Base-by-base conservation (phyloP, 2,329 filamentous ascomycete genomes). In the Pseudonectria buxi region DNA sequence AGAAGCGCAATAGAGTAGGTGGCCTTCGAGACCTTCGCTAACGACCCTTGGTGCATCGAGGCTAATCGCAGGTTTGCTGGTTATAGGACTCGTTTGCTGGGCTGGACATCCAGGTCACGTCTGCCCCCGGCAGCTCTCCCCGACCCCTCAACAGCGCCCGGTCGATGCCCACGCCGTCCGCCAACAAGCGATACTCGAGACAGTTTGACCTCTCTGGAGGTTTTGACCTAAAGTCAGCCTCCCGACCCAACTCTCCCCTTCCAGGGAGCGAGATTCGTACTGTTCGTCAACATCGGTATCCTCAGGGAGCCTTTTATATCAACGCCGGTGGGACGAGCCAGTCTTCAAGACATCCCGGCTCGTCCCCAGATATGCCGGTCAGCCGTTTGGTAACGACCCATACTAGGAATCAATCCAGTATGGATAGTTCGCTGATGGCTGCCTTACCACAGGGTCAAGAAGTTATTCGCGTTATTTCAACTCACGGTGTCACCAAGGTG, bases 391-490 rank as follows among this genome's bases (percentile, higher is more conserved):
- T 80, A 59, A 71, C 71, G 39, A 69, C 72, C 47, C 87, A 95
- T 60, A 78, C 83, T 36, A 78, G 86, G 54, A 85, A 86, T 49
- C 84, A 84, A 52, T 86, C 84, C 35, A 94, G 86, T 61, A 73
- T 90, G 54, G 89, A 95, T 61, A 83, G 82, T 43, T 82, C 86
- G 49, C 80, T 90, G 45, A 92, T 90, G 74, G 86, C 86, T 47
- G 83, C 83, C 40, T 68, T 95, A 53, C 89, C 89, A 38, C 75
- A 81, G 46, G 86, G 88, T 61, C 87, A 94, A 59, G 84, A 89
- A 40, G 78, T 95, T 41, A 94, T 96, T 45, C 78, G 89, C 44
- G 87, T 95, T 48, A 95, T 96, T 55, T 95, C 86, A 47, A 92
- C 88, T 32, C 86, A 81, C 43, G 92, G 89, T 33, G 81, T 88